phyloP scores from a whole-genome alignment of 495 filamentous ascomycete genomes.

The Daldinia decipiens region DNA sequence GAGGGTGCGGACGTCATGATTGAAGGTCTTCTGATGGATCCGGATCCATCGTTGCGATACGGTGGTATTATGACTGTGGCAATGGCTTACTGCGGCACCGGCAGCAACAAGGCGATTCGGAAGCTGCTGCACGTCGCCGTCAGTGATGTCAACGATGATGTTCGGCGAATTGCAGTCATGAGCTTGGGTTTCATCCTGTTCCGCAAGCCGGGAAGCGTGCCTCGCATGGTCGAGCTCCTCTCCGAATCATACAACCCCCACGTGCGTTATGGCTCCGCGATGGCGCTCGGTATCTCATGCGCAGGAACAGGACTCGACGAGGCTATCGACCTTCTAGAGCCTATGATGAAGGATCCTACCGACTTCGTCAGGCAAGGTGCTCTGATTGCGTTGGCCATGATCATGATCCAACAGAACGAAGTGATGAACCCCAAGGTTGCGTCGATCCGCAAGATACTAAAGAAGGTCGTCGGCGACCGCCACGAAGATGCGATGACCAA shows the following conservation, averaged over 20 bases:
- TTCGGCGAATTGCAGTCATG: conserved; percentile 96
- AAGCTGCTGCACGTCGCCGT: conserved; percentile 97
- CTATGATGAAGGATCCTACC: conserved; percentile 99
- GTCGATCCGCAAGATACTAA: conserved; percentile 81
- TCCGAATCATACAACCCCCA: conserved; percentile 99
- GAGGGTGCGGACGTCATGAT: conserved; percentile 95
- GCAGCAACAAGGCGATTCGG: conserved; percentile 98
- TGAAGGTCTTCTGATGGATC: conserved; percentile 90
- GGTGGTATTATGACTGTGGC: conserved; percentile 99
- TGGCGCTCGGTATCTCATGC: conserved; percentile 98
- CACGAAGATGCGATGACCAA: conserved; percentile 99
- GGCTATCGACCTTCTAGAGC: conserved; percentile 95
- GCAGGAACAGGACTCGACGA: conserved; percentile 97
- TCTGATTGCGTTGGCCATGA: conserved; percentile 95
- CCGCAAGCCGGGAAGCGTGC: conserved; percentile 95
- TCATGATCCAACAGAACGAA: conserved; percentile 97
- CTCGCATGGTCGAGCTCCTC: conserved; percentile 98
- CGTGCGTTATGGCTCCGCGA: conserved; percentile 96
- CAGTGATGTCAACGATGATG: conserved; percentile 98
- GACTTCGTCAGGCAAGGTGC: conserved; percentile 99
- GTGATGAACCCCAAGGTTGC: conserved; percentile 92
- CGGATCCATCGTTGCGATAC: conserved; percentile 92
- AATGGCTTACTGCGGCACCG: conserved; percentile 94
- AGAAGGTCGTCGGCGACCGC: conserved; percentile 91
- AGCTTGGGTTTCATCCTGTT: conserved; percentile 98